Percentiles rank a stretch among this genome's conserved stretches.
phyloP scores from a whole-genome alignment of 75 land plant species.

The Gnetum montanum region DNA sequence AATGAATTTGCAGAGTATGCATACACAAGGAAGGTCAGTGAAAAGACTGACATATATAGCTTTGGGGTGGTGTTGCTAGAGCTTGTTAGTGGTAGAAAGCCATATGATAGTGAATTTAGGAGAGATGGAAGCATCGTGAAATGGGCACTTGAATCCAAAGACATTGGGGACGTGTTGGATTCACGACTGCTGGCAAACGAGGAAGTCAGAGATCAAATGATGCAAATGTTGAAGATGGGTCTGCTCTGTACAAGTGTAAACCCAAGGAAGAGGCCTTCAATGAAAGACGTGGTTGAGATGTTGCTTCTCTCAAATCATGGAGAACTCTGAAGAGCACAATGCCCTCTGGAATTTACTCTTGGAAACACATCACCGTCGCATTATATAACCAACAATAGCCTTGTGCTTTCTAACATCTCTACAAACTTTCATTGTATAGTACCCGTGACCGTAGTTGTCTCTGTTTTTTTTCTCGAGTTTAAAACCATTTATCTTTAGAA shows the following conservation, averaged over 20 bases:
- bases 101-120: constrained; percentile 23
- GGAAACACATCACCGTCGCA: too few relatives aligned
- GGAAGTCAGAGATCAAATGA: background rate
- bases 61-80: constrained; percentile 33
- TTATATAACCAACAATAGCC: too few relatives aligned
- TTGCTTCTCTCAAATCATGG: constrained; percentile 7
- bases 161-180: background rate
- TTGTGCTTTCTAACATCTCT: too few relatives aligned
- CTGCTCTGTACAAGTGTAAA: constrained; percentile 21
- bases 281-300: constrained; percentile 18
- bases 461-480: too few relatives aligned
- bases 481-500: too few relatives aligned
- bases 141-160: constrained; percentile 12
- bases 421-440: too few relatives aligned
- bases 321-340: too few relatives aligned
- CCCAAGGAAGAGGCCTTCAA: constrained; percentile 17
- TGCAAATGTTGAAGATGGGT: constrained; percentile 6
- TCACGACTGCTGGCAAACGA: background rate
- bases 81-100: constrained; percentile 21
- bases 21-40: constrained; percentile 21
- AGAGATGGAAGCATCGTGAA: constrained; percentile 16
- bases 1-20: constrained; percentile 28
- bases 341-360: too few relatives aligned
- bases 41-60: constrained; percentile 35
- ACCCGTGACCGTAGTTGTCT: too few relatives aligned